Conservation (phyloP, 768 basidiomycete genomes). For the Xerocomellus intermedius region DNA sequence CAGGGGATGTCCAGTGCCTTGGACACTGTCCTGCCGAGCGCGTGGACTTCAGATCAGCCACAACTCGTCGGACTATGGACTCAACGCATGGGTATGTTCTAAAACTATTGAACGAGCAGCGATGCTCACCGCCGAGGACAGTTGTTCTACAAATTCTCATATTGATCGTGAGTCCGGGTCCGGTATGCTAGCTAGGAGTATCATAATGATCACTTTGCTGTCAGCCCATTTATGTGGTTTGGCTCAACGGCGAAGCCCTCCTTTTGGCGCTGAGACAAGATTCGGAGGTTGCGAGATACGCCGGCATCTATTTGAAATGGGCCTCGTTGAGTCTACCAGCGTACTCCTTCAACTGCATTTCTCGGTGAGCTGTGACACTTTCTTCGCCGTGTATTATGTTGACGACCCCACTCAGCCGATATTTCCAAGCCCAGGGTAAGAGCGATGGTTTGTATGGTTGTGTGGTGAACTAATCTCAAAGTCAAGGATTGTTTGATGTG, state of each 20-base stretch:
- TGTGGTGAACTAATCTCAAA: background rate
- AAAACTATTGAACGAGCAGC: background rate
- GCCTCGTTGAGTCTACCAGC: conserved; percentile 77
- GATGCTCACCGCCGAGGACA: background rate
- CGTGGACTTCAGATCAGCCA: conserved; percentile 89
- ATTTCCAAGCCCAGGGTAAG: conserved; percentile 77
- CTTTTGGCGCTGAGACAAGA: conserved; percentile 75
- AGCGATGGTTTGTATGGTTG: conserved; percentile 31
- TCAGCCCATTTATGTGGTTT: conserved; percentile 60
- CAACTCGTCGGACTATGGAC: conserved; percentile 87
- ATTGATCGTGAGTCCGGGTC: conserved; percentile 51
- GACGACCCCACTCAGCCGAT: conserved; percentile 39
- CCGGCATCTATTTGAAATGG: conserved; percentile 68
- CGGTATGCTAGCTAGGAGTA: background rate
- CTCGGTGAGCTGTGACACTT: conserved; percentile 33
- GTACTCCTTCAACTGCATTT: conserved; percentile 54
- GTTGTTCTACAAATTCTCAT: conserved; percentile 20
- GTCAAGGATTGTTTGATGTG: conserved; percentile 71
- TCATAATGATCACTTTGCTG: background rate
- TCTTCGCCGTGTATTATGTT: conserved; percentile 47
- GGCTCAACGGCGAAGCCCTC: conserved; percentile 81
- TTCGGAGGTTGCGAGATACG: conserved; percentile 74
- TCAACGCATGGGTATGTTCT: conserved; percentile 73
- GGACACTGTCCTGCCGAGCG: conserved; percentile 90
- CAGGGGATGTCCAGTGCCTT: conserved; percentile 83